These are phyloP conservation scores for Furculomyces boomerangus DNA, from an alignment of 371 early-diverging fungal species.

Conservation along the genomic window DNA sequence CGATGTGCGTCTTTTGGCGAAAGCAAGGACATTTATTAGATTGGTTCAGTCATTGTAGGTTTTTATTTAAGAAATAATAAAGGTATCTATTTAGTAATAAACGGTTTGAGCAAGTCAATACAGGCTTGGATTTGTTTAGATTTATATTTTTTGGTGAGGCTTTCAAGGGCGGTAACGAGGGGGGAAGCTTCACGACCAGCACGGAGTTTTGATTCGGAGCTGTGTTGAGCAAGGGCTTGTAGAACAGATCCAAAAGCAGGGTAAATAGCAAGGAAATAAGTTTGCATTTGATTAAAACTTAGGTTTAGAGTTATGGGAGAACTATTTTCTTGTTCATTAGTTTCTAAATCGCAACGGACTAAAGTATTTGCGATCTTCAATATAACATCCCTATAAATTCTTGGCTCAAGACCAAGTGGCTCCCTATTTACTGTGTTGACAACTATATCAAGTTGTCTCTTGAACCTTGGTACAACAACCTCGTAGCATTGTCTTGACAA, in stretches of 20 bases:
- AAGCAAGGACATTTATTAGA: not conserved
- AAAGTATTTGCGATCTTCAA: constrained; percentile 14
- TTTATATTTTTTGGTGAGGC: not conserved
- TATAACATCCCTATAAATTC: constrained; percentile 23
- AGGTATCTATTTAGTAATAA: not conserved
- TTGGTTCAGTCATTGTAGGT: not conserved
- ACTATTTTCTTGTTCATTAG: not conserved
- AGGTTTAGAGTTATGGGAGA: not conserved
- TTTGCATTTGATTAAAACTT: not conserved
- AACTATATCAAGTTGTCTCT: constrained; percentile 21
- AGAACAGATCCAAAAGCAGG: not conserved
- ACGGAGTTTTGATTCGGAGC: not conserved
- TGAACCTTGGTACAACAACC: constrained; percentile 20
- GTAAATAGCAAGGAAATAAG: not conserved
- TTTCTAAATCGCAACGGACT: not conserved
- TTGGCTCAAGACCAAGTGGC: constrained; percentile 23
- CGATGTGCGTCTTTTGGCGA: not conserved
- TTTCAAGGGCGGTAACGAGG: not conserved
- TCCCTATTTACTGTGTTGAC: constrained; percentile 18
- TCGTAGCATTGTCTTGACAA: constrained; percentile 15
- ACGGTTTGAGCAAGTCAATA: not conserved
- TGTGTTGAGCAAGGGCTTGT: not conserved
- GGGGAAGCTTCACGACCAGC: not conserved
- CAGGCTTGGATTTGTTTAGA: not conserved
- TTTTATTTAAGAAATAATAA: too few species aligned